A percentile compares a stretch with the other conserved stretches of the same genome.
These are phyloP conservation scores for Prunus kanzakura DNA, from an alignment of 306 rosid genomes.

Conservation along the genomic window DNA sequence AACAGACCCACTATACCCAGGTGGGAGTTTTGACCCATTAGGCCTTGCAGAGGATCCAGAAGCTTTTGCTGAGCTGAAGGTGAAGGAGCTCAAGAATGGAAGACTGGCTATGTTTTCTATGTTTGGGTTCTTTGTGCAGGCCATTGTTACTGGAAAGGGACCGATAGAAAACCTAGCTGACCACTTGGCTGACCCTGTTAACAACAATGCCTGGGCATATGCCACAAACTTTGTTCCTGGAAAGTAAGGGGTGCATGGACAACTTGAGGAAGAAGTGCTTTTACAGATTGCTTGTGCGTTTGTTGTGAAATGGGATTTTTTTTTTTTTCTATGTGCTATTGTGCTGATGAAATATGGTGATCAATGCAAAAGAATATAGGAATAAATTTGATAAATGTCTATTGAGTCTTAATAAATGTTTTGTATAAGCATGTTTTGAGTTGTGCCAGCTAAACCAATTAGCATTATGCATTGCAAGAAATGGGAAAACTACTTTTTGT, in stretches of 20 bases:
- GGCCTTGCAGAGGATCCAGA: conserved; percentile 1
- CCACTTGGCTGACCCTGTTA: conserved; percentile 33
- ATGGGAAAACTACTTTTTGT: too few relatives aligned
- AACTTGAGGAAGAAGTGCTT: not conserved
- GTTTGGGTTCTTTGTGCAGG: conserved; percentile 33
- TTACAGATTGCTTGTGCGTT: not conserved
- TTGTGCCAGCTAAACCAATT: too few relatives aligned
- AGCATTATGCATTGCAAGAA: too few relatives aligned
- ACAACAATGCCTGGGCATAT: conserved; percentile 31
- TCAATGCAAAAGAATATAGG: not conserved
- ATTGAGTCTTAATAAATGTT: too few relatives aligned
- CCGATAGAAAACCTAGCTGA: conserved; percentile 29
- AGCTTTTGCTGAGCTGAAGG: not conserved
- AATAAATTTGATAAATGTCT: too few relatives aligned
- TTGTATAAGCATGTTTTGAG: too few relatives aligned
- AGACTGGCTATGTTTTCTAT: conserved; percentile 31
- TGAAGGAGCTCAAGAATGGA: not conserved
- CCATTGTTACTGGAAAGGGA: conserved; percentile 29
- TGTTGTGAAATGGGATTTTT: not conserved
- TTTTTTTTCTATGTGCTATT: not conserved
- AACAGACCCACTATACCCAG: too few relatives aligned
- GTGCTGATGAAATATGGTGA: not conserved
- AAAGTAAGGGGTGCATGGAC: not conserved
- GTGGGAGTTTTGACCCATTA: too few relatives aligned
- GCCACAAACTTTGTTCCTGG: conserved; percentile 32